Base-by-base conservation (phyloP, 1,139 yeast species). In the Candida sp. region DNA sequence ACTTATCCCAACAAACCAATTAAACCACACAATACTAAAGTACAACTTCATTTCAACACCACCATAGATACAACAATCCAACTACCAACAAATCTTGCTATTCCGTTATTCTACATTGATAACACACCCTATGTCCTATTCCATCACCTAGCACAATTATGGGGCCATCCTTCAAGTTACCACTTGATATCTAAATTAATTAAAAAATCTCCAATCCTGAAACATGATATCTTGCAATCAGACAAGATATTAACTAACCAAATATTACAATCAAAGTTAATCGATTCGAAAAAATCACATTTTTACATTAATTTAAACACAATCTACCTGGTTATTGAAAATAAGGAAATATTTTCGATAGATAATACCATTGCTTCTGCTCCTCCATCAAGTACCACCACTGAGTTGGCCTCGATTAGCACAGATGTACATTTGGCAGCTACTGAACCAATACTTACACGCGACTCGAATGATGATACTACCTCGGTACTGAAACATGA, bases 151-250 rank as follows among this genome's bases (percentile, higher is more conserved):
- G 65, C 73, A 4, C 35, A 33, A n/a, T 45, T 62, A 3, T 72
- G 75, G 71, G 67, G 66, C 45, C 72, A 56, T 45, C 76, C 77
- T 1, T 72, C 77, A 2, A 67, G 77, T 4, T 72, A 72, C 47
- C 79, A 73, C 48, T 49, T 73, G 19, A 60, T 73, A 12, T 49
- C 52, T 12, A 56, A 55, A 45, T 36, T 73, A 3, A 45, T 65
- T 1, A 66, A 63, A 44, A 44, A 47, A 4, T 51, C 65, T 1
- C 48, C 53, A 2, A n/a, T 64, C 3, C 23, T 48, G 1, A 66
- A 57, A 40, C 11, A 36, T 3, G 60, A 55, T 2, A 57, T 69
- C 37, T 41, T 57, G 6, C 49, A 47, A 12, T 51, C 76, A 1
- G 49, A 51, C 38, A 11, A 33, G 4, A 42, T 41, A 1, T 45